phyloP scores from a whole-genome alignment of 495 filamentous ascomycete genomes.

The Physcia stellaris region DNA sequence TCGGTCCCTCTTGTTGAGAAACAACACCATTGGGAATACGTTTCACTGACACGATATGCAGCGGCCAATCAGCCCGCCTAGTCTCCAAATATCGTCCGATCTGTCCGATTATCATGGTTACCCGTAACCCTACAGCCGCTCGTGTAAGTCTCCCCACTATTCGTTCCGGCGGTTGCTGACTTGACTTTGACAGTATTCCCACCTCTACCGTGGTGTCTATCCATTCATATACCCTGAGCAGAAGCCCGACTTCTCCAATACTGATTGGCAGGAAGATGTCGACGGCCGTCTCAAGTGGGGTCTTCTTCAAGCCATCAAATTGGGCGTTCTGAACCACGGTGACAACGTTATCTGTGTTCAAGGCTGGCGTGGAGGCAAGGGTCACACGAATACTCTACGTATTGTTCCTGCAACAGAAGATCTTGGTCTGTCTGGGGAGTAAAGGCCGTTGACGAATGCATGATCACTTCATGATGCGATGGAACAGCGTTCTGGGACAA shows the following conservation, averaged over 20 bases:
- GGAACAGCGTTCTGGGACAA: no score
- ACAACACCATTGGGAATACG: no score
- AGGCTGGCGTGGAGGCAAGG: conserved; percentile 94
- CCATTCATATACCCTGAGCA: conserved; percentile 85
- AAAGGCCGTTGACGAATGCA: no score
- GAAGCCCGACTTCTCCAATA: conserved; percentile 88
- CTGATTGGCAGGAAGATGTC: conserved; percentile 93
- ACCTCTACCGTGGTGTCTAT: conserved; percentile 95
- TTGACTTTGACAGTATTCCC: conserved; percentile 46
- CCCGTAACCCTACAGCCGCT: conserved; percentile 67
- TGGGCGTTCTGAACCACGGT: conserved; percentile 68
- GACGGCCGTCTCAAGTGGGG: conserved; percentile 95
- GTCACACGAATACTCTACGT: conserved; percentile 91
- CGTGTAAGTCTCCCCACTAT: conserved; percentile 34
- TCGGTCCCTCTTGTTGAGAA: no score
- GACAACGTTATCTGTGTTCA: conserved; percentile 90
- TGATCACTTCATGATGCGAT: no score
- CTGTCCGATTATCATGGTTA: conserved; percentile 98
- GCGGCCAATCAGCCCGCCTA: conserved; percentile 80
- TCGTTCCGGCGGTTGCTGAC: conserved; percentile 9
- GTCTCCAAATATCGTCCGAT: conserved; percentile 97
- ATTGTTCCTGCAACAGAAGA: conserved; percentile 54
- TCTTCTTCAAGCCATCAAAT: conserved; percentile 66
- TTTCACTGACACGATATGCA: no score
- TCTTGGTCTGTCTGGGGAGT: conserved; percentile 35